Base-by-base conservation (phyloP, 495 filamentous ascomycete species). In the Geoglossum glabrum region DNA sequence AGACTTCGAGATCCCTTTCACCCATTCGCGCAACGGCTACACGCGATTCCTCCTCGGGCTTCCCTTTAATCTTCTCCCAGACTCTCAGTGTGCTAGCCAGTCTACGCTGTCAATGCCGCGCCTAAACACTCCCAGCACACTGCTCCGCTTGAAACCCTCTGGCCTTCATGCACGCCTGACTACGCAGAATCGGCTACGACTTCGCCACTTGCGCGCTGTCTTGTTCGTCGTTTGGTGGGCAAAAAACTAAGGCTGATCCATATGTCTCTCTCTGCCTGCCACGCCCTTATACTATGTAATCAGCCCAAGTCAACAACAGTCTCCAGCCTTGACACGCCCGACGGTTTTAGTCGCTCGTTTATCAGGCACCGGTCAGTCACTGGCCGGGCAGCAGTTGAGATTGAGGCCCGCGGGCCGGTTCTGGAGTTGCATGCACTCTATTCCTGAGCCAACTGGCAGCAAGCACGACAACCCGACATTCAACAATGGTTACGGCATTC, bases 221-320 rank as follows among this genome's bases (percentile, higher is more conserved):
- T 52, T n/a, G n/a, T n/a, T n/a, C 15, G 8, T 28, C 25, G 40
- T 45, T 10, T 19, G 13, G 13, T 15, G n/a, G 36, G 13, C 11
- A 15, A 7, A 40, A 45, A 21, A 21, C 13, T 26, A 27, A 52
- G 49, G 49, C 49, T 52, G 49, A 30, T 19, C n/a, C 17, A 45
- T 21, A 45, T 52, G 1, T 3, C 23, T 4, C 10, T 2, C 49
- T 5, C 5, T 21, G 10, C 6, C 2, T 21, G 3, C 25, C 28
- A 52, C 49, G 49, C 49, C 49, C 49, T 52, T 27, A 52, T 52
- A 52, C 11, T 52, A n/a, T n/a, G n/a, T 26, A 52, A 52, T 28
- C 17, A 26, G 28, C 13, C 30, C 46, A 30, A 9, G 46, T 50
- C 46, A 3, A 25, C 21, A 1, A 19, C n/a, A 47, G n/a, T 47